Evolutionary conservation across 495 filamentous ascomycete genomes (phyloP).

Genomic region (Thermothielavioides terrestris): DNA sequence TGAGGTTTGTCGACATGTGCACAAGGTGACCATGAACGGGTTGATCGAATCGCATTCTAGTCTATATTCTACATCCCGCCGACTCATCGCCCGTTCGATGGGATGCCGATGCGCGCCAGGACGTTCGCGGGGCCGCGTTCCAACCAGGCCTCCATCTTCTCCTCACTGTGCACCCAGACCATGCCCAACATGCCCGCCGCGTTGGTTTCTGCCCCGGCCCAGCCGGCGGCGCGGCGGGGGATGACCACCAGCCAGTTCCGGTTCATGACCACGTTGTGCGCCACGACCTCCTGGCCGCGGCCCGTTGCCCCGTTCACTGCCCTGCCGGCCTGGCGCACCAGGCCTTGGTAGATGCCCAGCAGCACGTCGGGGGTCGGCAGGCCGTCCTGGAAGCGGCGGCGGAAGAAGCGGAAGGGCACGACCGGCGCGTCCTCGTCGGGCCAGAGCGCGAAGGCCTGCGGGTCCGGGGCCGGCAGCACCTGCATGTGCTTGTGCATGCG

Average conservation of each 20-base stretch:
- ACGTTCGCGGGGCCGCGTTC: conserved; percentile 7
- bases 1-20: conserved; percentile 22
- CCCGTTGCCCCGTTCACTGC: background rate
- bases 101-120: conserved; percentile 8
- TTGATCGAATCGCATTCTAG: conserved; percentile 2
- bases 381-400: conserved; percentile 8
- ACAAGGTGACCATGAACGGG: too few relatives aligned
- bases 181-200: conserved; percentile 36
- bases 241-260: conserved; percentile 35
- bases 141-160: conserved; percentile 26
- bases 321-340: conserved; percentile 21
- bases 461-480: conserved; percentile 22
- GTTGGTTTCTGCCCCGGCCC: conserved; percentile 26
- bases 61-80: too few relatives aligned
- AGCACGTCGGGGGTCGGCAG: conserved; percentile 9
- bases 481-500: conserved; percentile 40
- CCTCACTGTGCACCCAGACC: conserved; percentile 26
- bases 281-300: conserved; percentile 10
- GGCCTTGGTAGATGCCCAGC: conserved; percentile 15
- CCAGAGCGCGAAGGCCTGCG: conserved; percentile 9
- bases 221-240: conserved; percentile 21
- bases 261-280: conserved; percentile 37
- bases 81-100: too few relatives aligned
- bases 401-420: conserved; percentile 14
- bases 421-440: conserved; percentile 3